Conservation (phyloP, 352 stramenopile genomes). For the Aphanomyces stellatus region DNA sequence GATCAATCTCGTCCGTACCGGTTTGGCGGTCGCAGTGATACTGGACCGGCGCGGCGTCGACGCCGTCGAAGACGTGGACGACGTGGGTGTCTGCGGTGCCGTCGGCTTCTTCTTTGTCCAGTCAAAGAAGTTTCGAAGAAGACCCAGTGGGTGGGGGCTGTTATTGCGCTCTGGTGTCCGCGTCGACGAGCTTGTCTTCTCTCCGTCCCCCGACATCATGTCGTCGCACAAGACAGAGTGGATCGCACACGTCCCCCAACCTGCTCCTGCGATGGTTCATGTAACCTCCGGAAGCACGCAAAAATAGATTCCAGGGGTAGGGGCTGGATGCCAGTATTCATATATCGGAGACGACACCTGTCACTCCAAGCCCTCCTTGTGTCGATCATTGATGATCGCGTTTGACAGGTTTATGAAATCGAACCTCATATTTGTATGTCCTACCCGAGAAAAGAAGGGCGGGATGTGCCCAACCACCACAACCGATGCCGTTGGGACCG, state of each 20-base stretch:
- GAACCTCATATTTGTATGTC: no score
- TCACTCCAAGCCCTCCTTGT: no score
- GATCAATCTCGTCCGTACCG: not conserved
- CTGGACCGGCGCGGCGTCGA: no score
- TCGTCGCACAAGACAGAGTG: conserved; percentile 5
- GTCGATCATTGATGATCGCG: no score
- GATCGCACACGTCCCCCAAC: not conserved
- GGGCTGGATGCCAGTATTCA: no score
- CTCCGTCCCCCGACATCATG: not conserved
- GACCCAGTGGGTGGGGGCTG: not conserved
- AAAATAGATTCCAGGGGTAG: not conserved
- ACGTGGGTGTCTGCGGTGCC: not conserved
- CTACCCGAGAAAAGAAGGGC: no score
- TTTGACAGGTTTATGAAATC: no score
- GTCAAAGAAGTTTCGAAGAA: not conserved
- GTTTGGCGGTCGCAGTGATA: no score
- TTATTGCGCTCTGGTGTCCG: not conserved
- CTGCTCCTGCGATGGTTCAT: not conserved
- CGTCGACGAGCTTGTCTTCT: not conserved
- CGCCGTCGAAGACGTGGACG: no score
- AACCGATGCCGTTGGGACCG: no score
- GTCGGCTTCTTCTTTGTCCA: not conserved
- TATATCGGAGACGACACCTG: no score
- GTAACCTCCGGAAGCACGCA: not conserved
- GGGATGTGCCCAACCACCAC: no score